phyloP scores from a whole-genome alignment of 345 rosid species.

The Eucalyptus paniculata region DNA sequence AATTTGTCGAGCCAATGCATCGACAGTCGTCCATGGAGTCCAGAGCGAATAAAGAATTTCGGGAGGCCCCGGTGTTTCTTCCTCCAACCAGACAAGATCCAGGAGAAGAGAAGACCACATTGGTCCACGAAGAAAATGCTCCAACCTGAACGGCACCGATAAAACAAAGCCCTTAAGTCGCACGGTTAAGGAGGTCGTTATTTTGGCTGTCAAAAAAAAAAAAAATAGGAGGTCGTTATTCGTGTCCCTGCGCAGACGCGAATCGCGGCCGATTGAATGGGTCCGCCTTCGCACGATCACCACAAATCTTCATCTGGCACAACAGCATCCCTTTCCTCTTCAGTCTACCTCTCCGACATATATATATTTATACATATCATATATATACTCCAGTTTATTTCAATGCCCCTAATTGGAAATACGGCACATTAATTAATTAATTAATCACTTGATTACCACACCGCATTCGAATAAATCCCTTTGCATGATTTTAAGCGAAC shows the following conservation, averaged over 20 bases:
- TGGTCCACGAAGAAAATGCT: neutral
- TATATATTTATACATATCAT: no score
- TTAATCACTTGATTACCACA: neutral
- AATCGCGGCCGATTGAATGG: neutral
- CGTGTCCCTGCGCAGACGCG: neutral
- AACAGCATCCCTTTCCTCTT: neutral
- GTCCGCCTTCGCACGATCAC: neutral
- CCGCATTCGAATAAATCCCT: neutral
- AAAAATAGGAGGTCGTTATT: neutral
- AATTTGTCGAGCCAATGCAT: neutral
- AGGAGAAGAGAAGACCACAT: neutral
- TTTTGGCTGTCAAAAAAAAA: neutral
- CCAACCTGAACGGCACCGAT: neutral
- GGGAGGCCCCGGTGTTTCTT: neutral
- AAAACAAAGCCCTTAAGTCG: neutral
- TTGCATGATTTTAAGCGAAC: neutral
- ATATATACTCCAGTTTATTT: neutral
- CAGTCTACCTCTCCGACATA: neutral
- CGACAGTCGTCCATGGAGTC: neutral
- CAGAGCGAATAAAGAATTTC: neutral
- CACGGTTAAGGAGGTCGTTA: neutral
- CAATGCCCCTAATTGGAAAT: neutral
- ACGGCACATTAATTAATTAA: neutral
- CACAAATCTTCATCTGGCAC: neutral
- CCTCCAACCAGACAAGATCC: neutral